Conservation (phyloP, 2,329 filamentous ascomycete species). For the Pezicula rhizophila region DNA sequence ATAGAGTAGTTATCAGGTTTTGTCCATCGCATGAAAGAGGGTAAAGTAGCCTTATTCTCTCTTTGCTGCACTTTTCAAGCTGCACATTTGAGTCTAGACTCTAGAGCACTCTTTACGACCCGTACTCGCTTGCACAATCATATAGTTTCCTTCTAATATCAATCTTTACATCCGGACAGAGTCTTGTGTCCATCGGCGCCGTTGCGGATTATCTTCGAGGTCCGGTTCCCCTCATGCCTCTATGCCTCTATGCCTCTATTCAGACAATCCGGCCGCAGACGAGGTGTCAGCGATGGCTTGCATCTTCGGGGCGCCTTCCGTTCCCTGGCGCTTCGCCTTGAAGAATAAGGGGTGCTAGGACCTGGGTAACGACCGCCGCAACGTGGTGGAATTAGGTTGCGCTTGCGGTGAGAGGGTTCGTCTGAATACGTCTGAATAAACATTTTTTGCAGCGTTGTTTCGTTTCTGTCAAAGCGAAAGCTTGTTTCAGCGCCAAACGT, state of each 20-base stretch:
- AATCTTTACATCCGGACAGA: neutral
- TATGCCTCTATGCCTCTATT: neutral
- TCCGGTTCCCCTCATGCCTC: neutral
- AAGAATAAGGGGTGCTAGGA: neutral
- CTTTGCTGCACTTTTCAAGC: neutral
- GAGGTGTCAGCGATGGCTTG: neutral
- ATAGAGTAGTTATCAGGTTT: neutral
- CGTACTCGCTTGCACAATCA: neutral
- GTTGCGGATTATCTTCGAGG: no score
- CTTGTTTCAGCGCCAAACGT: neutral
- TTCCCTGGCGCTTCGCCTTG: neutral
- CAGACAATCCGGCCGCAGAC: neutral
- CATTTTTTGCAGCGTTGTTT: neutral
- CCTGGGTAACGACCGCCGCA: no score
- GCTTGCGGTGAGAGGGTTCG: neutral
- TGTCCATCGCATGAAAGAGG: neutral
- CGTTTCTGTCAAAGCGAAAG: conserved; percentile 1
- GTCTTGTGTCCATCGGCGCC: neutral
- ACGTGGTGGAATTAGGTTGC: no score
- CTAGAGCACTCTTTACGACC: neutral
- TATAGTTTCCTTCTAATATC: neutral
- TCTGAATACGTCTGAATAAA: conserved; percentile 2
- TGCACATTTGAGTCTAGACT: neutral
- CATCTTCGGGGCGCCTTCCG: neutral
- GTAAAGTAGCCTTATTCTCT: neutral